Conservation (phyloP, 352 stramenopile genomes). For the Phytophthora citricola region DNA sequence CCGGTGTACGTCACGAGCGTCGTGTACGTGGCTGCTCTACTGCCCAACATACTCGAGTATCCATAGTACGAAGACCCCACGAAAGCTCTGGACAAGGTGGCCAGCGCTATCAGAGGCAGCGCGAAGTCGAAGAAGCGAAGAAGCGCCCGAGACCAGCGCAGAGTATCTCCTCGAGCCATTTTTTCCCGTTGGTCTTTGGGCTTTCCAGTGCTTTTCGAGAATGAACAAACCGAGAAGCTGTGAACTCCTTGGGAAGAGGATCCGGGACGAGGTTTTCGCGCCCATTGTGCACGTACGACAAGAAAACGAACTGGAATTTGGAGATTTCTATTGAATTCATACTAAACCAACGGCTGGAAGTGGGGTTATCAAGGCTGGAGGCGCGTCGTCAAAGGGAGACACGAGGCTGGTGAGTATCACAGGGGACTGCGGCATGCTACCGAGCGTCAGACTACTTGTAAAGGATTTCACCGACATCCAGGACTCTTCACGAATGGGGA, state of each 20-base stretch:
- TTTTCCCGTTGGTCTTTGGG: constrained; percentile 17
- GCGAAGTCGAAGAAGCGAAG: constrained; percentile 74
- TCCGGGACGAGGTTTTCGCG: constrained; percentile 29
- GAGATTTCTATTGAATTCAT: constrained; percentile 12
- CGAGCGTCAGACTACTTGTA: constrained; percentile 7
- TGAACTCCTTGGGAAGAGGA: constrained; percentile 3
- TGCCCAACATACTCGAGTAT: constrained; percentile 77
- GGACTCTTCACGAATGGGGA: constrained; percentile 32
- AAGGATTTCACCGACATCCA: constrained; percentile 10
- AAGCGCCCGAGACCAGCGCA: constrained; percentile 42
- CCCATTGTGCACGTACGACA: too few species aligned
- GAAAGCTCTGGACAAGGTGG: constrained; percentile 66
- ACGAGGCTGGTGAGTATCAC: constrained; percentile 32
- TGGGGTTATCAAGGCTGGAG: constrained; percentile 3
- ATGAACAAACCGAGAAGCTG: constrained; percentile 12
- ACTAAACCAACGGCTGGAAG: constrained; percentile 14
- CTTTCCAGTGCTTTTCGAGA: constrained; percentile 20
- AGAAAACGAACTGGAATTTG: constrained; percentile 5
- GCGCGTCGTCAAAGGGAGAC: constrained; percentile 28
- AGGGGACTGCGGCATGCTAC: constrained; percentile 19
- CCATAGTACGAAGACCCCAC: constrained; percentile 70
- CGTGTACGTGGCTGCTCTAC: constrained; percentile 59
- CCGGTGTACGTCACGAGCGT: constrained; percentile 70
- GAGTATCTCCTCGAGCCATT: constrained; percentile 34
- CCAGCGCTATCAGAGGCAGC: constrained; percentile 61